These are phyloP conservation scores for Pseudogymnoascus sp. DNA, from an alignment of 2,329 filamentous ascomycete genomes.

Conservation along the genomic window DNA sequence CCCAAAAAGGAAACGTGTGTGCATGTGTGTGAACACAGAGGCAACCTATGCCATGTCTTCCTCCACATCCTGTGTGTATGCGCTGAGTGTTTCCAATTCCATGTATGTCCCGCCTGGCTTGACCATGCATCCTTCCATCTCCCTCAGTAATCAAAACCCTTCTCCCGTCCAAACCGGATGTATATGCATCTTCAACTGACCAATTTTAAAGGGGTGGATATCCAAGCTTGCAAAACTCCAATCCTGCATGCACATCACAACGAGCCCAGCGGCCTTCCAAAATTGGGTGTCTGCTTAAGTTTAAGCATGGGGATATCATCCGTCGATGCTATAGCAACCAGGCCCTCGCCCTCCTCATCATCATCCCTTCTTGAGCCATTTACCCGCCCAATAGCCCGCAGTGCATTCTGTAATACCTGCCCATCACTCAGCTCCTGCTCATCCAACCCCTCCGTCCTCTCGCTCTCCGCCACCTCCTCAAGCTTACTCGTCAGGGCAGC, in stretches of 20 bases:
- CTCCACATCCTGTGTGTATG: slow-evolving; percentile 1
- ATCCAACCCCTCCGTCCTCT: background rate
- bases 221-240: background rate
- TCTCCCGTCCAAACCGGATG: background rate
- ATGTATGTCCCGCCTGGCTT: background rate
- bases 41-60: background rate
- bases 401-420: slow-evolving; percentile 19
- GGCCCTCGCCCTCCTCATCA: slow-evolving; percentile 15
- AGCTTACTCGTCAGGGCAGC: slow-evolving; percentile 44
- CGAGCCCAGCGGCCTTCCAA: slow-evolving; percentile 23
- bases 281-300: slow-evolving; percentile 24
- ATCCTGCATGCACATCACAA: background rate
- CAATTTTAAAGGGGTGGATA: background rate
- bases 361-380: slow-evolving; percentile 7
- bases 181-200: slow-evolving; percentile 3
- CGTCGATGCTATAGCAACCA: slow-evolving; percentile 16
- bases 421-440: slow-evolving; percentile 19
- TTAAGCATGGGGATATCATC: slow-evolving; percentile 22
- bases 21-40: slow-evolving; percentile 5
- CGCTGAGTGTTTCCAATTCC: background rate
- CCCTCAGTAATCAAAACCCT: background rate
- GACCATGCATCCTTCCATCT: background rate
- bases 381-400: slow-evolving; percentile 12
- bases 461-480: slow-evolving; percentile 21
- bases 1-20: slow-evolving; percentile 6